These are phyloP conservation scores for Thalassiosira exigua DNA, from an alignment of 352 stramenopile species.

Conservation along the genomic window DNA sequence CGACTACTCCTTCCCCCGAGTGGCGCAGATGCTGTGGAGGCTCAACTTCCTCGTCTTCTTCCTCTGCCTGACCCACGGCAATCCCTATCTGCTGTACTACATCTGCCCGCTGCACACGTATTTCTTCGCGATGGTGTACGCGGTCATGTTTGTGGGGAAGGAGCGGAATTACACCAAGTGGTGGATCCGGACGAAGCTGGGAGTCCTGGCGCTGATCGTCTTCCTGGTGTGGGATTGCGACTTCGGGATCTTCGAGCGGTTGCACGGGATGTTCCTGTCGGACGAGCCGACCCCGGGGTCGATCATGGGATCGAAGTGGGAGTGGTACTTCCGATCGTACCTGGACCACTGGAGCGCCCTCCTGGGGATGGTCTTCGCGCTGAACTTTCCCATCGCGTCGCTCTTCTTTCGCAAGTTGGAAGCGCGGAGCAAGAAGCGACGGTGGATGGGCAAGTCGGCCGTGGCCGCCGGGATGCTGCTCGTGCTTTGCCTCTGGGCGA, in stretches of 20 bases:
- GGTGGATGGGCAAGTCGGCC: conserved; percentile 36
- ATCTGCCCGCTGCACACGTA: conserved; percentile 88
- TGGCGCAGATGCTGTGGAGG: conserved; percentile 90
- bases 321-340: conserved; percentile 85
- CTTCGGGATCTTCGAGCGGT: too few species aligned
- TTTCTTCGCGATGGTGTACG: conserved; percentile 86
- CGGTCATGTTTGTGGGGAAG: conserved; percentile 64
- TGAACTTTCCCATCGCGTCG: conserved; percentile 83
- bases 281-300: background rate
- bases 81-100: conserved; percentile 80
- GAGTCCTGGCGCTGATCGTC: conserved; percentile 66
- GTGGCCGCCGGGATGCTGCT: conserved; percentile 14
- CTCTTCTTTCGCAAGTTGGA: conserved; percentile 61
- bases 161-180: conserved; percentile 81
- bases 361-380: conserved; percentile 86
- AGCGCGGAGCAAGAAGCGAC: background rate
- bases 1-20: background rate
- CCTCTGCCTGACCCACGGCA: conserved; percentile 87
- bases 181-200: conserved; percentile 61
- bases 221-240: conserved; percentile 83
- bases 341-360: conserved; percentile 87
- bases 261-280: conserved; percentile 28
- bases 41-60: conserved; percentile 91
- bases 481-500: conserved; percentile 31
- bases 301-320: conserved; percentile 55